Conservation (phyloP, 1,139 yeast species). For the Magnusiomyces tetraspermus region DNA sequence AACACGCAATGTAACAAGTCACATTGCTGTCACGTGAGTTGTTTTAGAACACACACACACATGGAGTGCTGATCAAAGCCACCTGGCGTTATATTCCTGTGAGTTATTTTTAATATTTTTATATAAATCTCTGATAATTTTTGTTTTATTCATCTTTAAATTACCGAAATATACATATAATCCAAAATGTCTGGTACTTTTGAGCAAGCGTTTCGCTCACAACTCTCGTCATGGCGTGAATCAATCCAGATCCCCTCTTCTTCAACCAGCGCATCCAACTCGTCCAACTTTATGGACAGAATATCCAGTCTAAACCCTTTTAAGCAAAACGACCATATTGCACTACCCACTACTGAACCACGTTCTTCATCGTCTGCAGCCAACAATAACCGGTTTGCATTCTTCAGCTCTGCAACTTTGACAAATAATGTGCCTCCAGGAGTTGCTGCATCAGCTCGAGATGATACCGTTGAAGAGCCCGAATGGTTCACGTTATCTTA, state of each 20-base stretch:
- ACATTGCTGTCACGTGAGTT: no score
- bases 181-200: constrained; percentile 15
- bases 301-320: constrained; percentile 35
- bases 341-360: constrained; percentile 46
- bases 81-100: no score
- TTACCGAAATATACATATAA: no score
- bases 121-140: neutral
- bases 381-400: constrained; percentile 69
- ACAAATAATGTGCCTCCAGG: constrained; percentile 1
- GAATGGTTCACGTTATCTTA: constrained; percentile 55
- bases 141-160: neutral
- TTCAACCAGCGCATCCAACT: constrained; percentile 13
- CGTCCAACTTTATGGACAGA: constrained; percentile 33
- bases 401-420: constrained; percentile 3
- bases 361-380: constrained; percentile 38
- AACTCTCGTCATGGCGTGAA: constrained; percentile 31
- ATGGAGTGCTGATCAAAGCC: no score
- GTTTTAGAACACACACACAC: no score
- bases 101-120: neutral
- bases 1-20: no score
- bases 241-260: constrained; percentile 18
- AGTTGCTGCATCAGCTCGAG: constrained; percentile 6
- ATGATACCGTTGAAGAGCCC: constrained; percentile 40
- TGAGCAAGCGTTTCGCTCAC: constrained; percentile 33
- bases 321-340: constrained; percentile 39